A percentile compares a stretch with the other conserved stretches of the same genome.
phyloP scores from a whole-genome alignment of 192 early-diverging fungal genomes.

The Polychytrium aggregatum region DNA sequence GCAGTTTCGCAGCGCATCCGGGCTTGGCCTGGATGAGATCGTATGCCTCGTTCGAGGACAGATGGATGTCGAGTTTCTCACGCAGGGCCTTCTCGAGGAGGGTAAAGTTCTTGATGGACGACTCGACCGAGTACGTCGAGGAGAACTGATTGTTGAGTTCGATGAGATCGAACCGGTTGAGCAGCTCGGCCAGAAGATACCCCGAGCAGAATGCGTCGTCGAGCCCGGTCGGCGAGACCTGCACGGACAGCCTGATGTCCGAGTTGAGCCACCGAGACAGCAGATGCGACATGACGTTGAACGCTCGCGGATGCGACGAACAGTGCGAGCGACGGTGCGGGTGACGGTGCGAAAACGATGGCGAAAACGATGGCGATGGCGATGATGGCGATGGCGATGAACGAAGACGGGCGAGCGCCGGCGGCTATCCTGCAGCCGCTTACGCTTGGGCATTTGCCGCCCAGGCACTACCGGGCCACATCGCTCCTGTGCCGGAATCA shows the following conservation, averaged over 20 bases:
- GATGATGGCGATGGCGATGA: too few species aligned
- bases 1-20: constrained; percentile 28
- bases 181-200: constrained; percentile 22
- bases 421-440: too few species aligned
- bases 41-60: constrained; percentile 20
- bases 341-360: too few species aligned
- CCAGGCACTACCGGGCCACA: too few species aligned
- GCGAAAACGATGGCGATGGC: too few species aligned
- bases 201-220: constrained; percentile 24
- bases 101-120: constrained; percentile 30
- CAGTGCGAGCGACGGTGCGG: too few species aligned
- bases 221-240: constrained; percentile 10
- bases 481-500: too few species aligned
- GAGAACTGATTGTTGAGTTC: constrained; percentile 1
- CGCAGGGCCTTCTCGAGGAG: constrained; percentile 26
- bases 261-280: constrained; percentile 26
- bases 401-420: too few species aligned
- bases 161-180: constrained; percentile 11
- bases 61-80: constrained; percentile 28
- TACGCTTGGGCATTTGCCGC: too few species aligned
- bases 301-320: too few species aligned
- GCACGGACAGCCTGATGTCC: constrained; percentile 15
- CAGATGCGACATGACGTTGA: constrained; percentile 30
- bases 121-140: constrained; percentile 15
- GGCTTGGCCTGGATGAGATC: constrained; percentile 30